These are phyloP conservation scores for Lachnellula occidentalis DNA, from an alignment of 2,329 filamentous ascomycete genomes.

Conservation along the genomic window DNA sequence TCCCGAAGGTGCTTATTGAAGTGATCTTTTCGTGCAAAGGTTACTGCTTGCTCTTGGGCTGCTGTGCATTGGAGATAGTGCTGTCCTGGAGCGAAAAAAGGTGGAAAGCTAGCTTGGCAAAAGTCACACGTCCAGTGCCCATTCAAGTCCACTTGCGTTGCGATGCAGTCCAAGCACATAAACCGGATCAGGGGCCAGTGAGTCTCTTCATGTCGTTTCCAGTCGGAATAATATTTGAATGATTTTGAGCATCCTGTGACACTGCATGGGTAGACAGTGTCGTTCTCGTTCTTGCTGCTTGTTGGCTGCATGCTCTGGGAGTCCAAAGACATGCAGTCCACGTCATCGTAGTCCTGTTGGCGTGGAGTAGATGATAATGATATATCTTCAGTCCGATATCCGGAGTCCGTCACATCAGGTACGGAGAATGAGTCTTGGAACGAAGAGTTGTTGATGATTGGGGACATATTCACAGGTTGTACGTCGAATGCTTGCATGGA, in stretches of 20 bases:
- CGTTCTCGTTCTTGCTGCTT: not conserved
- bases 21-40: slow-evolving; percentile 14
- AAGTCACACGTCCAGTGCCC: slow-evolving; percentile 7
- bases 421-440: not conserved
- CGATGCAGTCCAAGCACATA: slow-evolving; percentile 15
- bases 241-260: not conserved
- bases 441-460: not conserved
- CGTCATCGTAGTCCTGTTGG: not conserved
- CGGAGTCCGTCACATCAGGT: slow-evolving; percentile 1
- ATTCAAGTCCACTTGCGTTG: not conserved
- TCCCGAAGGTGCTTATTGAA: slow-evolving; percentile 13
- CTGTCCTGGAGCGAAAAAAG: not conserved
- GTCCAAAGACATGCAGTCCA: not conserved
- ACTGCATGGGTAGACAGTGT: not conserved
- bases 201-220: slow-evolving; percentile 16
- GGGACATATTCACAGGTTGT: not conserved
- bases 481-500: not conserved
- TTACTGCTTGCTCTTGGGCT: slow-evolving; percentile 6
- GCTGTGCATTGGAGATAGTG: slow-evolving; percentile 11
- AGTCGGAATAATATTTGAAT: slow-evolving; percentile 3
- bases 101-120: slow-evolving; percentile 1
- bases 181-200: slow-evolving; percentile 15
- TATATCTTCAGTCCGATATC: slow-evolving; percentile 6
- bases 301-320: not conserved
- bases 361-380: slow-evolving; percentile 10